Base-by-base conservation (phyloP, 2,329 filamentous ascomycete genomes). In the Nemania sp. region DNA sequence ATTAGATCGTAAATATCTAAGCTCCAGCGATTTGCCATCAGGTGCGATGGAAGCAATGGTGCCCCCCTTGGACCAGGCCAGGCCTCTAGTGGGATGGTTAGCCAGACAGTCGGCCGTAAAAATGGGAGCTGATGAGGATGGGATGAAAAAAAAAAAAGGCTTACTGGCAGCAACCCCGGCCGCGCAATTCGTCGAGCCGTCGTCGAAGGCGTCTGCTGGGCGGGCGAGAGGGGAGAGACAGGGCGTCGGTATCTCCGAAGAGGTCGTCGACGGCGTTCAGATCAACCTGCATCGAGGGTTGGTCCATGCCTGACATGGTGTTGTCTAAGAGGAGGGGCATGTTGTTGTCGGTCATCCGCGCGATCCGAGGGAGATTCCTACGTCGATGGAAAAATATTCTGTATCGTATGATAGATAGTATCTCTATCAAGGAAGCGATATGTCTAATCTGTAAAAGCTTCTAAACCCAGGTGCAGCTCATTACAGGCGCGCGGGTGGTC, bases 61-160 rank as follows among this genome's bases (percentile, higher is more conserved):
- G 45, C 94, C 94, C 62, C 87, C 85, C 69, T 88, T 92, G 11
- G 94, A 97, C 93, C 94, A 98, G 32, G 90, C 87, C 55, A 97
- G 84, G 65, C 86, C 87, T 73, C 92, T 65, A 17, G 35, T 96
- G 68, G 68, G 46, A 49, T 11, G 47, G 49, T 68, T 57, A 64
- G 59, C 50, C 62, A 72, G 65, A n/a, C n/a, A 4, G 25, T 29
- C 56, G 50, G 67, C 45, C 40, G 32, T 39, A 25, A 37, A 32
- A 25, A 34, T 40, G 12, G 17, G 15, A 32, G 21, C n/a, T 34
- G 52, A 40, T 49, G 48, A 45, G 34, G 46, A 34, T 15, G 13
- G 52, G 11, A 17, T 42, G 67, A 13, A 54, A 12, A 17, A 45
- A 66, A 35, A n/a, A 25, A 7, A 13, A 20, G 56, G 82, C 87